Evolutionary conservation across 495 filamentous ascomycete species (phyloP), one percentile per base, ranked within the genome.

Genomic region (Talaromyces liani): DNA sequence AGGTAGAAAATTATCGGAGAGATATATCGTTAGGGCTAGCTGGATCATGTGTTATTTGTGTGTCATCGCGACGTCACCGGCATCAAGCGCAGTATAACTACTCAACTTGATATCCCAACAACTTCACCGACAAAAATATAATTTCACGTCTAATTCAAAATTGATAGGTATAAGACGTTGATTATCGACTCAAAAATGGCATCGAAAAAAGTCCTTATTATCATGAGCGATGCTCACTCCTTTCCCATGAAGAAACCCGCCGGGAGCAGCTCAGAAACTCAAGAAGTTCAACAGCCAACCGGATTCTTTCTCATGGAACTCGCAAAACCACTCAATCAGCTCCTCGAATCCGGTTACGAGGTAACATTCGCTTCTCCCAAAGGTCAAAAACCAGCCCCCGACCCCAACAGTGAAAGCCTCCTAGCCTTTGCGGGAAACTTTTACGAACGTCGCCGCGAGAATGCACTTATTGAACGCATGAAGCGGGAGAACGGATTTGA

Each of bases 221-320:
- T 80, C 66, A 70, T 80, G 61, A 76, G 71, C 61, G 73, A 77
- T 41, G 72, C 73, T 12, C 27, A 73, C 63, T 71, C 71, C 20
- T 70, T 80, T 63, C 67, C 75, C 6, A 41, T 79, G 3, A 69
- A 69, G 25, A 78, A 75, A 27, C 67, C 66, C 61, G n/a, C 54
- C 54, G 53, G 67, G 9, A 69, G 65, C 33, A 71, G 69, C 63
- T 66, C 71, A 56, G 62, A 62, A n/a, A 27, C 1, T 16, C 36
- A 61, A 14, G 9, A 47, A 14, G 59, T 75, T 57, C 61, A 73
- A 20, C 73, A 79, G 51, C 73, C 72, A 5, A 71, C 74, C 3
- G 77, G 77, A 2, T 79, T 76, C 67, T 79, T 80, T 70, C 72
- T 80, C 12, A 75, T 75, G 62, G 77, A 80, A 61, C 73, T 79